Evolutionary conservation across 169 alveolate genomes (phyloP), one percentile per base, ranked within the genome.

Genomic region (Plasmodium coatneyi): DNA sequence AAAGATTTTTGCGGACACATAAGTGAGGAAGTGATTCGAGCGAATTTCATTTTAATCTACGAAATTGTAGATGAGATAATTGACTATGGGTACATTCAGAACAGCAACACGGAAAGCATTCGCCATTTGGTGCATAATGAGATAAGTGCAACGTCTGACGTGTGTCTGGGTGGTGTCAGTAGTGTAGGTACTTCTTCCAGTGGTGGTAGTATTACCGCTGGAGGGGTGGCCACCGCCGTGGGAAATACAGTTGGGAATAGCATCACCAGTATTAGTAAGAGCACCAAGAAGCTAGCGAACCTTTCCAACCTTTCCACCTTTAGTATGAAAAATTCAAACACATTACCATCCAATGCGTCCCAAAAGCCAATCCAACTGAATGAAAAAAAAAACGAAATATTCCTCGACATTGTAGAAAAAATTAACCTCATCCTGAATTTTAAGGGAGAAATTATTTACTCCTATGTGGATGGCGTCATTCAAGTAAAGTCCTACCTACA

Each of bases 1-100:
- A 94, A 96, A 92, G 99, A 99, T 94, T 99, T 98, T 96, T 98
- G 99, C 92, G 99, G 99, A 16, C 98, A 98, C 9, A 97, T 99
- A 80, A 98, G 96, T 89, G 99, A 99, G 96, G 99, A 99, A 95
- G 95, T 98, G n/a, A 96, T 99, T 6, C 95, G 99, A 87, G 97
- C 97, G 83, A 99, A 99, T 94, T 99, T 99, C 94, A 98, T 99
- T 28, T 93, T 99, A 60, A 98, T 99, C 7, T 99, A 99, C 94
- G 99, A 99, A 96, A 94, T 98, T 36, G 93, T 99, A 14, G 99
- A 99, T 94, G 99, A 99, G 95, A 94, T 98, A 81, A 95, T 98
- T 56, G 99, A 98, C 96, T 98, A 92, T 94, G 99, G 99, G 14
- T 98, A 98, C 79, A 99, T 99, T 32, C 99, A 99, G 96, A 93